Evolutionary conservation across 768 basidiomycete species (phyloP).

Genomic region (Naganishia randhawae): DNA sequence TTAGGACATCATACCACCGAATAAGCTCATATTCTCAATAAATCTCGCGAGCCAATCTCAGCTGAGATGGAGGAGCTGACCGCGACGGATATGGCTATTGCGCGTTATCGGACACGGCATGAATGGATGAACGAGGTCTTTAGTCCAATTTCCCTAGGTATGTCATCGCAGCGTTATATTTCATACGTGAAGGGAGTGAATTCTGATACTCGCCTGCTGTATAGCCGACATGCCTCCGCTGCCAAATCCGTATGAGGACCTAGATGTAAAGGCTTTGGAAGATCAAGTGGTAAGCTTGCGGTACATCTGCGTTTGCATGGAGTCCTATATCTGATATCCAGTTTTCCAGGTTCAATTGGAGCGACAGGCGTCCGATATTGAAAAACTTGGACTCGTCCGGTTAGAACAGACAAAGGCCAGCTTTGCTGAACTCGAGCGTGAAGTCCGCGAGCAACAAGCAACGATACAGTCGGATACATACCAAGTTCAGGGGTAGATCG

Average conservation of each 20-base stretch:
- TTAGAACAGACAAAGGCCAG: slow-evolving; percentile 3
- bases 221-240: slow-evolving; percentile 16
- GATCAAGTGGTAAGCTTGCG: slow-evolving; percentile 11
- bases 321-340: not conserved
- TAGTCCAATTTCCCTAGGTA: slow-evolving; percentile 14
- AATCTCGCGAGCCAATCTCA: not conserved
- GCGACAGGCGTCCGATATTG: not conserved
- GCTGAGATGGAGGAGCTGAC: slow-evolving; percentile 19
- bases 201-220: not conserved
- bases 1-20: not conserved
- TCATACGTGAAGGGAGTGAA: not conserved
- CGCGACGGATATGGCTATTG: slow-evolving; percentile 19
- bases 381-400: not conserved
- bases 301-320: not conserved
- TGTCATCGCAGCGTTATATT: not conserved
- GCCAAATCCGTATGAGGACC: slow-evolving; percentile 20
- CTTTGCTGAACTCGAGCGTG: slow-evolving; percentile 4
- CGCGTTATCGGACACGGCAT: slow-evolving; percentile 15
- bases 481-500: not conserved
- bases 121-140: slow-evolving; percentile 21
- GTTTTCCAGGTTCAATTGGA: not conserved
- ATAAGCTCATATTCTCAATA: not conserved
- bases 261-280: slow-evolving; percentile 5
- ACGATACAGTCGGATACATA: not conserved
- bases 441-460: not conserved